Base-by-base conservation (phyloP, 2,329 filamentous ascomycete species). In the Ophiocordyceps camponoti-floridani region DNA sequence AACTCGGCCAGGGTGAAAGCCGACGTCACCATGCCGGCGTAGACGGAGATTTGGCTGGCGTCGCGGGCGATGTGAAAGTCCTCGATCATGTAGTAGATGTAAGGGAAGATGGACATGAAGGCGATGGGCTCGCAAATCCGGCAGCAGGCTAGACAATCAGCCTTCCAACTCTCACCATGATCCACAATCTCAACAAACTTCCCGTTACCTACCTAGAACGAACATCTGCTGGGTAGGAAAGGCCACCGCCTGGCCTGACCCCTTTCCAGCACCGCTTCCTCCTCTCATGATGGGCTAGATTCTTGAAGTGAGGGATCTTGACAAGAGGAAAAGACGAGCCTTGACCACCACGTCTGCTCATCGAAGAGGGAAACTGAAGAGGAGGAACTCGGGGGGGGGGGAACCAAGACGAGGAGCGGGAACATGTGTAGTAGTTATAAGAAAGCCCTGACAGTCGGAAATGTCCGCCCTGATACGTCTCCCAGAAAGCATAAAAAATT, bases 41-140 rank as follows among this genome's bases (percentile, higher is more conserved):
- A 96, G 46, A 95, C 77, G 13, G 88, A 84, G 53, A 95, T 93
- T 58, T 83, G 78, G 54, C 73, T 79, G 50, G 82, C 70, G 57
- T 87, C 78, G 42, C 84, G 70, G 49, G 87, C 84, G 58, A 94
- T 80, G 56, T 84, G 71, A 64, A 96, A 96, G 49, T 87, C 86
- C 55, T 87, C 73, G 53, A 96, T 82, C 91, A 98, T 96, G 68
- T 84, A 89, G 68, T 94, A 96, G 54, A 94, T 87, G 63, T 96
- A 98, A 1, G 91, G 91, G 60, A 98, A 96, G 54, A 96, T 95
- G 45, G 88, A 95, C 86, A 95, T 96, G 71, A 98, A 96, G 6
- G 91, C 91, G 62, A 98, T 96, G 44, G 91, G 91, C 61, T 98
- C 91, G 70, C 87, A 95, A 68, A 98, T 89, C 58, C 91, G 82